Percentiles rank a stretch among this genome's conserved stretches.
Evolutionary conservation across 2,329 filamentous ascomycete species (phyloP).

Genomic region (Ceratocystis diversiconidia): DNA sequence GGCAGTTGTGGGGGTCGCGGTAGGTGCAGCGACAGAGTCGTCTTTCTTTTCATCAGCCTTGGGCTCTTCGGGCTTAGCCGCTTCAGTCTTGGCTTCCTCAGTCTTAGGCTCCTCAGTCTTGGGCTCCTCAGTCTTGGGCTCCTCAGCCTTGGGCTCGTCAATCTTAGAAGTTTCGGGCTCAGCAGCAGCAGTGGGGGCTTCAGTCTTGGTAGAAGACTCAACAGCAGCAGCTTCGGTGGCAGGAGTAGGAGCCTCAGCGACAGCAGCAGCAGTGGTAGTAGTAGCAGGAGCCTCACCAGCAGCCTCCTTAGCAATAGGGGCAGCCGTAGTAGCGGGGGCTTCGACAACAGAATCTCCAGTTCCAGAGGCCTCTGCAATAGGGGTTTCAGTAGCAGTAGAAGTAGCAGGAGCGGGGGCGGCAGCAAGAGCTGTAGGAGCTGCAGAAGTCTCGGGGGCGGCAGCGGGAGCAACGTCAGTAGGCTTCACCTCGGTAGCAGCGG

Average conservation of each 20-base stretch:
- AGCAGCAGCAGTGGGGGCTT: background rate
- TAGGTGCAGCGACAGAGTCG: slow-evolving; percentile 4
- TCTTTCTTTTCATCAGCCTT: slow-evolving; percentile 15
- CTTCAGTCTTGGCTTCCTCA: slow-evolving; percentile 21
- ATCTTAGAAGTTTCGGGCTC: slow-evolving; percentile 19
- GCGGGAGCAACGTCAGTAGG: slow-evolving; percentile 21
- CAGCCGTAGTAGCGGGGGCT: slow-evolving; percentile 23
- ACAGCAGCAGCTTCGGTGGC: slow-evolving; percentile 9
- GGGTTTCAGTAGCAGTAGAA: background rate
- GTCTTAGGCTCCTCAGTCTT: slow-evolving; percentile 21
- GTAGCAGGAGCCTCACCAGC: slow-evolving; percentile 20
- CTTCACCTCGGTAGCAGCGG: slow-evolving; percentile 23
- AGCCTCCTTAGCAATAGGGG: slow-evolving; percentile 13
- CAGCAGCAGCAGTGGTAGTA: background rate
- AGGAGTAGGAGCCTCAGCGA: slow-evolving; percentile 15
- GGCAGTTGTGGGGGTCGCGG: slow-evolving; percentile 21
- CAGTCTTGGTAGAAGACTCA: slow-evolving; percentile 12
- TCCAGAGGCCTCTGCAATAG: slow-evolving; percentile 7
- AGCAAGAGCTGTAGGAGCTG: slow-evolving; percentile 5
- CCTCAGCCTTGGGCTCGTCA: slow-evolving; percentile 22
- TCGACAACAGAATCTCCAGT: slow-evolving; percentile 19
- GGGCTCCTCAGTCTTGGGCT: slow-evolving; percentile 18
- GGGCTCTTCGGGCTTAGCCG: slow-evolving; percentile 18
- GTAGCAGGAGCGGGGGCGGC: slow-evolving; percentile 6
- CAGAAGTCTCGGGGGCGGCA: slow-evolving; percentile 4